A percentile compares a stretch with the other conserved stretches of the same genome.
Conservation (phyloP, 768 basidiomycete genomes). For the Lentinula lateritia region DNA sequence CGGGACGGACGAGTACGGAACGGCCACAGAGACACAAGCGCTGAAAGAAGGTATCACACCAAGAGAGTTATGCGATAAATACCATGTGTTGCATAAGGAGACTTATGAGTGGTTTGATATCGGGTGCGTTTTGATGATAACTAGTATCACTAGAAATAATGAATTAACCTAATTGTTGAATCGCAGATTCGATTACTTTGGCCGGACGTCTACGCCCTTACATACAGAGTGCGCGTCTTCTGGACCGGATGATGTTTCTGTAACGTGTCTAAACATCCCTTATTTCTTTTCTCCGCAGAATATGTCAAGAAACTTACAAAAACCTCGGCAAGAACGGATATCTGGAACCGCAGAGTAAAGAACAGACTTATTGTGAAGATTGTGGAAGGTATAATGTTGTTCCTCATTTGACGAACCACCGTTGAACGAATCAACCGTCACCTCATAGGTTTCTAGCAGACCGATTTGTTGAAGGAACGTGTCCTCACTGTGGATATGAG, state of each 20-base stretch:
- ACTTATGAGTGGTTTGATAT: conserved; percentile 99
- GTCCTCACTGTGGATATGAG: conserved; percentile 87
- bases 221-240: conserved; percentile 76
- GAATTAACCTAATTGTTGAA: no score
- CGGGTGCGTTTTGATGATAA: conserved; percentile 41
- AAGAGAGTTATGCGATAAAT: conserved; percentile 83
- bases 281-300: conserved; percentile 38
- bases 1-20: conserved; percentile 99
- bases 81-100: conserved; percentile 80
- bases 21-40: conserved; percentile 97
- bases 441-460: conserved; percentile 82
- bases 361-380: conserved; percentile 93
- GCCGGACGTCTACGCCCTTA: conserved; percentile 83
- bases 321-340: conserved; percentile 75
- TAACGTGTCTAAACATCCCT: background rate
- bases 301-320: conserved; percentile 84
- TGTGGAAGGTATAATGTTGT: conserved; percentile 57
- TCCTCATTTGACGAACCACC: no score
- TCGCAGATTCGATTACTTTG: conserved; percentile 88
- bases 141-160: background rate
- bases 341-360: conserved; percentile 78
- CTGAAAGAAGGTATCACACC: conserved; percentile 82
- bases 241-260: background rate
- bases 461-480: conserved; percentile 96
- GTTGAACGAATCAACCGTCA: background rate